phyloP scores from a whole-genome alignment of 495 filamentous ascomycete species.

The Clavariopsis aquatica region DNA sequence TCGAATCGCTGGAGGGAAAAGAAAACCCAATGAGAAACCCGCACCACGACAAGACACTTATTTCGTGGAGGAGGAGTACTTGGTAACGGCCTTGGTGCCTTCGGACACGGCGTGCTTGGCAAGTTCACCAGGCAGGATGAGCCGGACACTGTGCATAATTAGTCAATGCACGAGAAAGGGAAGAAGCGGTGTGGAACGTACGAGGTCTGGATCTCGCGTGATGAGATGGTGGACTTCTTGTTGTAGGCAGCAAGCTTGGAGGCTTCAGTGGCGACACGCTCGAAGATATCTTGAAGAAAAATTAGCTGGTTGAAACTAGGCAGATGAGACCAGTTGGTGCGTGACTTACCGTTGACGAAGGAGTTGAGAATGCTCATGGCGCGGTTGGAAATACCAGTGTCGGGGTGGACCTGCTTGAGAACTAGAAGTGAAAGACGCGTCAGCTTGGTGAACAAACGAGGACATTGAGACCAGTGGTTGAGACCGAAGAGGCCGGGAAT shows the following conservation, averaged over 20 bases:
- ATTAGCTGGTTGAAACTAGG: background rate
- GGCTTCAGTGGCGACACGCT: slow-evolving; percentile 97
- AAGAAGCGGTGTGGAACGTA: slow-evolving; percentile 46
- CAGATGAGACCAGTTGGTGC: background rate
- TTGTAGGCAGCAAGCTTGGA: slow-evolving; percentile 99
- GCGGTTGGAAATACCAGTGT: slow-evolving; percentile 99
- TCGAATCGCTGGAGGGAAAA: slow-evolving; percentile 24
- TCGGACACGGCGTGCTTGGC: slow-evolving; percentile 99
- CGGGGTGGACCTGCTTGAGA: slow-evolving; percentile 99
- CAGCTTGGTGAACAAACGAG: slow-evolving; percentile 34
- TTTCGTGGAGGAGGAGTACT: slow-evolving; percentile 99
- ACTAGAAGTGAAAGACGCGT: slow-evolving; percentile 61
- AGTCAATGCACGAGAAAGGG: background rate
- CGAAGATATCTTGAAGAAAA: slow-evolving; percentile 82
- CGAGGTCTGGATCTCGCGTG: slow-evolving; percentile 98
- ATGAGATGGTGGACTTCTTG: slow-evolving; percentile 99
- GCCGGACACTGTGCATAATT: slow-evolving; percentile 64
- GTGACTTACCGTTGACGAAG: slow-evolving; percentile 90
- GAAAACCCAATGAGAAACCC: slow-evolving; percentile 34
- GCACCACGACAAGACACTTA: slow-evolving; percentile 50
- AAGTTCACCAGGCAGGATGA: slow-evolving; percentile 97
- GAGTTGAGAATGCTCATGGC: slow-evolving; percentile 99
- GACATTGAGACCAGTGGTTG: background rate
- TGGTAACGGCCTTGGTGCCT: slow-evolving; percentile 99
- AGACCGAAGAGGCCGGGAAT: background rate